Conservation (phyloP, 1,284 basidiomycete species). For the Melampsora larici-populina region DNA sequence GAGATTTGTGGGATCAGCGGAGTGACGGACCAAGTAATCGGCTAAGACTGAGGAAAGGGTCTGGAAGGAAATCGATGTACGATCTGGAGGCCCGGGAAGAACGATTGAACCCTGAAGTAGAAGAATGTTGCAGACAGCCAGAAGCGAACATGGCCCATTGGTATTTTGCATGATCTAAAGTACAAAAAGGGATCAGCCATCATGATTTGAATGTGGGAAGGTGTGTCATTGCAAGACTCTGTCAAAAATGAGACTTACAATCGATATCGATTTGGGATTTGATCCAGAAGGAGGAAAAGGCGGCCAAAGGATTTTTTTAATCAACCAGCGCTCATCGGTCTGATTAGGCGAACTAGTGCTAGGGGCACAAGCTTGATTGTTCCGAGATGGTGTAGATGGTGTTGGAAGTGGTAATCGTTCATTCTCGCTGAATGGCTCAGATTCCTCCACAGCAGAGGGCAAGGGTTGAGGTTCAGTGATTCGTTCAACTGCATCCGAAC, state of each 20-base stretch:
- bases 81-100: constrained; percentile 63
- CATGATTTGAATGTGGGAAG: not conserved
- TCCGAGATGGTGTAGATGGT: constrained; percentile 55
- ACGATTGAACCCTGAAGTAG: constrained; percentile 72
- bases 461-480: no score
- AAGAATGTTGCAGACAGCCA: constrained; percentile 82
- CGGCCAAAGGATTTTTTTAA: constrained; percentile 36
- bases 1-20: constrained; percentile 61
- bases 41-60: constrained; percentile 75
- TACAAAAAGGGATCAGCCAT: constrained; percentile 2
- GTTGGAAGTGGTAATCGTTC: no score
- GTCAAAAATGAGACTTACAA: constrained; percentile 5
- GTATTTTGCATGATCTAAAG: constrained; percentile 55
- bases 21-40: constrained; percentile 69
- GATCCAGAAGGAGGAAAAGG: constrained; percentile 21
- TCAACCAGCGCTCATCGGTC: constrained; percentile 36
- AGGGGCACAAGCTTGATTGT: constrained; percentile 73
- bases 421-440: no score
- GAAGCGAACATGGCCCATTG: constrained; percentile 74
- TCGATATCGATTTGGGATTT: constrained; percentile 4
- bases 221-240: not conserved
- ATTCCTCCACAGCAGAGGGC: no score
- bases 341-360: constrained; percentile 60
- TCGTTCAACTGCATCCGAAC: no score
- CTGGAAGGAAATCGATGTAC: constrained; percentile 72